Percentiles rank a stretch among this genome's conserved stretches.
Conservation (phyloP, 768 basidiomycete genomes). For the Mycena chlorophos region DNA sequence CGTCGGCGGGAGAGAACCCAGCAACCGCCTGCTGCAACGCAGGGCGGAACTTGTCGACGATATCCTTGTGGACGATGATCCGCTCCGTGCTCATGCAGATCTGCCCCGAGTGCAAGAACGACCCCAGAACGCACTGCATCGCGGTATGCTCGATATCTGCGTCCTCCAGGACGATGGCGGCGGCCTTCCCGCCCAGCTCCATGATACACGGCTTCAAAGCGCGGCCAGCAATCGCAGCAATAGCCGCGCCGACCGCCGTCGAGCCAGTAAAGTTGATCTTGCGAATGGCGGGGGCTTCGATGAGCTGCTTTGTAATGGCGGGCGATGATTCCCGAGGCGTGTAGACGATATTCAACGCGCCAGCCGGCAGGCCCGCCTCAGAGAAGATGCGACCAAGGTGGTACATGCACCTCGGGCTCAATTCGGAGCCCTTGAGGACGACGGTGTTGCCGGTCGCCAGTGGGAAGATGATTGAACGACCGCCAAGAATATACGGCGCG, state of each 20-base stretch:
- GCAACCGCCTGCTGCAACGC: slow-evolving; percentile 46
- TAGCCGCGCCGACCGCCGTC: slow-evolving; percentile 56
- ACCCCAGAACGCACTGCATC: slow-evolving; percentile 51
- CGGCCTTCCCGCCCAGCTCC: slow-evolving; percentile 57
- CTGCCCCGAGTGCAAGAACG: slow-evolving; percentile 67
- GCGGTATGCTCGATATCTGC: slow-evolving; percentile 53
- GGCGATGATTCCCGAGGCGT: slow-evolving; percentile 57
- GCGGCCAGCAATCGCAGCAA: slow-evolving; percentile 58
- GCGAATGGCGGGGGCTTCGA: slow-evolving; percentile 39
- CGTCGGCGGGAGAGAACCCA: slow-evolving; percentile 20
- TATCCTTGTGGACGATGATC: slow-evolving; percentile 60
- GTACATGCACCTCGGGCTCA: slow-evolving; percentile 47
- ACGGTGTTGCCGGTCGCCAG: slow-evolving; percentile 49
- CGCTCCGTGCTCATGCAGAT: slow-evolving; percentile 68
- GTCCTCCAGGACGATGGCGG: slow-evolving; percentile 47
- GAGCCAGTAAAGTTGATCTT: slow-evolving; percentile 69
- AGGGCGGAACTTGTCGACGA: slow-evolving; percentile 64
- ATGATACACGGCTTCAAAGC: slow-evolving; percentile 67
- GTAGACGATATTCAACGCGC: slow-evolving; percentile 59
- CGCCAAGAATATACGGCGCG: slow-evolving; percentile 17
- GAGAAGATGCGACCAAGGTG: slow-evolving; percentile 36
- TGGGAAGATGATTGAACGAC: slow-evolving; percentile 11
- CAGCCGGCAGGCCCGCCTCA: slow-evolving; percentile 61
- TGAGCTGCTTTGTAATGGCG: slow-evolving; percentile 53
- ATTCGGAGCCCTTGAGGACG: slow-evolving; percentile 62